Evolutionary conservation across 2,329 filamentous ascomycete species (phyloP), one percentile per base, ranked within the genome.

Genomic region (Metarhizium guizhouense): DNA sequence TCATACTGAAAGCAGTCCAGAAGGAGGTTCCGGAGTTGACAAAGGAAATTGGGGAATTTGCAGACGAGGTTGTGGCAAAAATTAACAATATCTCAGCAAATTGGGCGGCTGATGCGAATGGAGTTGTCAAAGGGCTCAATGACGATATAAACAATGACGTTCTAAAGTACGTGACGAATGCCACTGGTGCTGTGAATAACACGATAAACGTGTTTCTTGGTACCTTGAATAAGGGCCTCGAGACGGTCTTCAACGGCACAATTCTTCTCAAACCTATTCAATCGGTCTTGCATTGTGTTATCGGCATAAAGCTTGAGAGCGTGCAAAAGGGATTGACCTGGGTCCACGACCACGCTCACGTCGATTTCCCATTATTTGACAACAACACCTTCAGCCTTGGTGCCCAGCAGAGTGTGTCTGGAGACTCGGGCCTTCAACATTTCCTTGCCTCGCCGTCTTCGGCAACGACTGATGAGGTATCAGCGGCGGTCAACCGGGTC

Each of bases 311-410:
- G 75, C 80, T 97, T 59, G 84, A 88, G 61, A 82, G 85, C 25
- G 83, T 99, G 61, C 84, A 97, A 69, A 86, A 88, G 66, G 94
- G 88, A 13, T 78, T 97, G n/a, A 95, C 89, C 1, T 99, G 93
- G 93, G 88, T 96, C 11, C 83, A 88, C 64, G 86, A 97, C 62
- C 76, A 97, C 67, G 90, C 94, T 3, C 82, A 94, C 59, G 80
- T 99, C 63, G 76, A 83, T 57, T 87, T 99, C 63, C 94, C 94
- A 0, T 72, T 82, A 54, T 84, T 97, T 58, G 77, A 83, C 30
- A 86, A 89, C 63, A 81, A 96, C 67, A 88, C 88, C 1, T 95
- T 97, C 73, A 93, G 89, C 57, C 74, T 86, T 54, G 91, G 92
- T 47, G 88, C 92, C 55, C 75, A 83, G 36, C 77, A 79, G 49